Evolutionary conservation across 2,329 filamentous ascomycete genomes (phyloP).

Genomic region (Diaporthe sp.): DNA sequence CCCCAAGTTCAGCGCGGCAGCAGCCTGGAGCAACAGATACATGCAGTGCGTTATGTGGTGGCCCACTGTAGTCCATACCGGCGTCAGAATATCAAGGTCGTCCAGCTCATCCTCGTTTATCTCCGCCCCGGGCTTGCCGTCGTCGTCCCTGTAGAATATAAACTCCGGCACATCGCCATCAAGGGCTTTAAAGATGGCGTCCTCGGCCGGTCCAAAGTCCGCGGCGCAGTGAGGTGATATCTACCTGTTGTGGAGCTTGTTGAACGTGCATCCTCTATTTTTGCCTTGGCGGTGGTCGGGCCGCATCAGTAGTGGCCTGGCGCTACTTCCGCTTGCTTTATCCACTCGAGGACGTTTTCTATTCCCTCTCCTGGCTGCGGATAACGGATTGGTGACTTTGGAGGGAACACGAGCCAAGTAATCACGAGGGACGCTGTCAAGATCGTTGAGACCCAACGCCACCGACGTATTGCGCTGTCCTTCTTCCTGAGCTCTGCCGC

Average conservation of each 20-base stretch:
- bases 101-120: not conserved
- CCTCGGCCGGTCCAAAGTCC: not conserved
- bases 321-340: no score
- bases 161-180: not conserved
- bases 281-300: no score
- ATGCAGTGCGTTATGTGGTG: not conserved
- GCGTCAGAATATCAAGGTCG: not conserved
- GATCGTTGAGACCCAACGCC: not conserved
- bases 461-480: not conserved
- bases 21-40: not conserved
- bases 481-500: not conserved
- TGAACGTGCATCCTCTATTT: no score
- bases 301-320: no score
- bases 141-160: not conserved
- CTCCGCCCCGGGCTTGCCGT: not conserved
- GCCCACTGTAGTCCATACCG: not conserved
- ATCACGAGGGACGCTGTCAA: not conserved
- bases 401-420: not conserved
- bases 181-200: not conserved
- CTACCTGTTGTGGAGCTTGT: not conserved
- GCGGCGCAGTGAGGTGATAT: not conserved
- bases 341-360: no score
- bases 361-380: no score
- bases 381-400: not conserved
- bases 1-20: not conserved